These are phyloP conservation scores for Salix exigua DNA, from an alignment of 345 rosid species.

Conservation along the genomic window DNA sequence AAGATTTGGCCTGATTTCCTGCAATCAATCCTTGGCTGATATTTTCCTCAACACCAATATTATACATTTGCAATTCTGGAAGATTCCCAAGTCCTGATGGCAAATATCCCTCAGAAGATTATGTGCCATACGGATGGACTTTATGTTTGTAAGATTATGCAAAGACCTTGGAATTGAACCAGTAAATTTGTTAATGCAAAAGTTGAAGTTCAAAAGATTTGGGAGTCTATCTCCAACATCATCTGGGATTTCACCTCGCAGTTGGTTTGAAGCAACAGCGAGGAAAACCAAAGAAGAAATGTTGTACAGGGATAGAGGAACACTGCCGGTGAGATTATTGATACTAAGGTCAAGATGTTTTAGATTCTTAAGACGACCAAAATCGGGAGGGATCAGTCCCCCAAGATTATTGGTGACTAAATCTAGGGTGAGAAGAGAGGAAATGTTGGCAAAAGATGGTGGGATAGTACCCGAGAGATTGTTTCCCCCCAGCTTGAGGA, in stretches of 20 bases:
- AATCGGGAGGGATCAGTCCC: background rate
- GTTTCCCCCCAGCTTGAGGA: background rate
- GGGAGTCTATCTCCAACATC: constrained; percentile 40
- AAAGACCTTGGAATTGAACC: constrained; percentile 41
- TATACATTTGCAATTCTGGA: constrained; percentile 35
- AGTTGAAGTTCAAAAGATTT: constrained; percentile 33
- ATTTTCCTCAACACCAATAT: background rate
- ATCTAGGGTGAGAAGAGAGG: background rate
- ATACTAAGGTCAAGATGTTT: background rate
- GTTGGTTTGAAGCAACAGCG: background rate
- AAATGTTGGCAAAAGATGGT: background rate
- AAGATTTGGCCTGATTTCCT: too few species aligned
- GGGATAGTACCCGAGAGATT: background rate
- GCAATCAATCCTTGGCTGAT: too few species aligned
- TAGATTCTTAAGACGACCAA: background rate
- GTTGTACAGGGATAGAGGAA: background rate
- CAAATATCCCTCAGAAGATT: constrained; percentile 38
- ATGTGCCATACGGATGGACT: constrained; percentile 29
- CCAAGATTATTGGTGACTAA: background rate
- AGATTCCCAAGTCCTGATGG: constrained; percentile 34
- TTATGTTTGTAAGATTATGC: constrained; percentile 36
- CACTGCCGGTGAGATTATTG: background rate
- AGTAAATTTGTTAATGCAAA: constrained; percentile 38
- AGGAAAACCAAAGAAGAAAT: background rate
- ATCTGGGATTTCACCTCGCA: constrained; percentile 16